Percentiles rank a stretch among this genome's conserved stretches.
These are phyloP conservation scores for Arabidopsis suecica DNA, from an alignment of 345 rosid species.

Conservation along the genomic window DNA sequence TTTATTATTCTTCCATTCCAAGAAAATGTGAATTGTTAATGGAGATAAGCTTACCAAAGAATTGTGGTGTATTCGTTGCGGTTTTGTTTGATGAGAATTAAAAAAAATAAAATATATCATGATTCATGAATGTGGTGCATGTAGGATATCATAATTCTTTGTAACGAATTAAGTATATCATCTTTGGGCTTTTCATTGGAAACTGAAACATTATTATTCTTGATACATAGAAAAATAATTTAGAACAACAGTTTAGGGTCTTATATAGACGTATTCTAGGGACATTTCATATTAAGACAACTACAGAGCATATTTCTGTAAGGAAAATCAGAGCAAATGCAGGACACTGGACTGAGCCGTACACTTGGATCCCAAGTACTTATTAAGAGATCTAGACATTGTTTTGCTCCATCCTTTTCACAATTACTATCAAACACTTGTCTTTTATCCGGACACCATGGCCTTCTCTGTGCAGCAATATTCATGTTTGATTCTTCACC, in stretches of 20 bases:
- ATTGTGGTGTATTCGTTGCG: too few species aligned
- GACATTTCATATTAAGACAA: slow-evolving; percentile 41
- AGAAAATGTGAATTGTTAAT: too few species aligned
- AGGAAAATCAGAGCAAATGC: slow-evolving; percentile 25
- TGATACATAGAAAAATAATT: background rate
- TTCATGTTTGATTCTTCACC: slow-evolving; percentile 24
- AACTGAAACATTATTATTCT: background rate
- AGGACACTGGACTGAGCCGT: slow-evolving; percentile 37
- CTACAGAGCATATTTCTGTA: slow-evolving; percentile 25
- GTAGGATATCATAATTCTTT: too few species aligned
- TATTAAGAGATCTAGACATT: slow-evolving; percentile 42
- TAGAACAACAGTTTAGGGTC: slow-evolving; percentile 18
- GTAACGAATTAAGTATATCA: background rate
- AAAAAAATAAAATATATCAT: too few species aligned
- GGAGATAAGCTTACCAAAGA: too few species aligned
- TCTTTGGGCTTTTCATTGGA: background rate
- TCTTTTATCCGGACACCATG: slow-evolving; percentile 37
- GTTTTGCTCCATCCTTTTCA: slow-evolving; percentile 33
- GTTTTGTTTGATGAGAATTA: too few species aligned
- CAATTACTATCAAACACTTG: slow-evolving; percentile 39
- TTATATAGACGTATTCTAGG: slow-evolving; percentile 8
- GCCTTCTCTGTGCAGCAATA: slow-evolving; percentile 24
- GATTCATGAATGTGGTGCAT: too few species aligned
- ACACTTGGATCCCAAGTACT: slow-evolving; percentile 41
- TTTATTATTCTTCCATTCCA: too few species aligned